Base-by-base conservation (phyloP, 345 rosid genomes). In the Sisymbrium irio region DNA sequence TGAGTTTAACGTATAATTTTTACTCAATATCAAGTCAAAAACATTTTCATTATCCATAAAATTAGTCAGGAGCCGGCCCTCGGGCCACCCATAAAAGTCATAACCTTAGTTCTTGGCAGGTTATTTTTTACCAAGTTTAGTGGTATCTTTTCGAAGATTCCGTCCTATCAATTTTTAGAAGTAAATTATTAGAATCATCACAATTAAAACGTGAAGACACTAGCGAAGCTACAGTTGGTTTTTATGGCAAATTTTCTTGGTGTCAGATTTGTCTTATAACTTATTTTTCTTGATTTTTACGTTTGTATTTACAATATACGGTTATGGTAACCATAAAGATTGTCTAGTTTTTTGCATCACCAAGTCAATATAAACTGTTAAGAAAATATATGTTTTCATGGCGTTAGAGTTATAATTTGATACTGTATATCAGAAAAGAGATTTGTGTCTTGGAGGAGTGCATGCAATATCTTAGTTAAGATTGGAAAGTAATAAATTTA, bases 381-480 rank as follows among this genome's bases (percentile, higher is more conserved):
- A 33, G 14, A 70, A 59, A 36, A 17, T n/a, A n/a, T n/a, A n/a
- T 62, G 32, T 61, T 17, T 47, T 15, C 3, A 25, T 3, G 47
- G 9, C 4, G 9, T 59, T 22, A 22, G 2, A 9, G 15, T 10
- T 4, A 12, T 22, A 51, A 51, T 28, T 69, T 59, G 18, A 15
- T 27, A 27, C 28, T 27, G 28, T 30, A 14, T 13, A 36, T 14
- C 45, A 40, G 30, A 17, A 61, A 42, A 72, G 19, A 62, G 14
- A 32, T 63, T 55, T 35, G 12, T 69, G 22, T 74, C 35, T 33
- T 36, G 25, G n/a, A 73, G 72, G 61, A 66, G 78, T 62, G 67
- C 61, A 50, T 67, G 73, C 67, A 66, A 39, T 74, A 49, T 47
- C 67, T 37, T 47, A 65, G 35, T 74, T 65, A 61, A 68, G 63